These are phyloP conservation scores for Phylloporus arenicola DNA, from an alignment of 768 basidiomycete genomes.

Conservation along the genomic window DNA sequence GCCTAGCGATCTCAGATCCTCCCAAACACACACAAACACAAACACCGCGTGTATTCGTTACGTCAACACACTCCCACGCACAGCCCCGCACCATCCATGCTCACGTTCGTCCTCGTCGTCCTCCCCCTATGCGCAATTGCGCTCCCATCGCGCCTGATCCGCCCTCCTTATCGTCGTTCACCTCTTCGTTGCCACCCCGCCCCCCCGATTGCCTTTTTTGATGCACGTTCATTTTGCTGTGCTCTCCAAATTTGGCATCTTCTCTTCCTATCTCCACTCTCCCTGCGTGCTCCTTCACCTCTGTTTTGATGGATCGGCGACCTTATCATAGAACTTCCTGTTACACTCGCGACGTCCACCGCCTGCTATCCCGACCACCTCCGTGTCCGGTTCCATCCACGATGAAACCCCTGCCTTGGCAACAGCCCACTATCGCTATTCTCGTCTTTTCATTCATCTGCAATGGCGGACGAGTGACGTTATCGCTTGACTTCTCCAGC, in stretches of 20 bases:
- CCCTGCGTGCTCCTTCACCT: not conserved
- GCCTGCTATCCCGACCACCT: constrained; percentile 13
- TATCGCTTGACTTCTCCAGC: no score
- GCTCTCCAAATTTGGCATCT: not conserved
- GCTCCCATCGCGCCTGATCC: constrained; percentile 6
- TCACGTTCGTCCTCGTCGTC: not conserved
- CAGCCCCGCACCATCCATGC: constrained; percentile 13
- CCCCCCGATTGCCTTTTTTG: not conserved
- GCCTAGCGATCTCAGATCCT: constrained; percentile 29
- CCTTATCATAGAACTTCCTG: not conserved
- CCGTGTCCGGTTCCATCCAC: constrained; percentile 12
- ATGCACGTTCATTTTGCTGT: not conserved
- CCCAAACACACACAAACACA: constrained; percentile 13
- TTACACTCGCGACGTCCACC: constrained; percentile 1
- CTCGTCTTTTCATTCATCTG: not conserved
- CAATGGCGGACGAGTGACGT: no score
- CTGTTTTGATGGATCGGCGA: constrained; percentile 12
- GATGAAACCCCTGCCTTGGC: constrained; percentile 8
- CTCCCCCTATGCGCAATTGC: constrained; percentile 13
- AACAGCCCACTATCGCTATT: constrained; percentile 6
- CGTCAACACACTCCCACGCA: constrained; percentile 32
- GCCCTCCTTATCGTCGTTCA: not conserved
- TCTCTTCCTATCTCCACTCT: not conserved
- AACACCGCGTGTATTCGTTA: constrained; percentile 31
- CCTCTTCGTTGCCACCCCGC: not conserved